Percentiles rank a stretch among this genome's conserved stretches.
These are phyloP conservation scores for Pontederia crassipes DNA, from an alignment of 176 grass and related monocot genomes.

Conservation along the genomic window DNA sequence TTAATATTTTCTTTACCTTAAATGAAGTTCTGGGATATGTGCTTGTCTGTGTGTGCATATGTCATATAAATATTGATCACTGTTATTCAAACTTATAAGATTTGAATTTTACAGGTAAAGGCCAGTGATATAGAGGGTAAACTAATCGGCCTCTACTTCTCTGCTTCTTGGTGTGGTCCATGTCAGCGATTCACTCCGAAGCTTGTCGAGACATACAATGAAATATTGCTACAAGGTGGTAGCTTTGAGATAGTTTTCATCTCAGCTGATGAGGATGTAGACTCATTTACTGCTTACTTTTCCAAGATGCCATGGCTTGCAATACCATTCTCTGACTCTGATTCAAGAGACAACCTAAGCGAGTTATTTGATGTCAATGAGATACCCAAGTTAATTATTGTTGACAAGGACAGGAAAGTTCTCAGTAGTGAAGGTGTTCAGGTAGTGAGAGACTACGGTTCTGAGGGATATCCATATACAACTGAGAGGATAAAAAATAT, in stretches of 20 bases:
- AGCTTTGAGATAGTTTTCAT: slow-evolving; percentile 24
- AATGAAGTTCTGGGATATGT: neutral
- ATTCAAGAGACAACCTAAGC: slow-evolving; percentile 6
- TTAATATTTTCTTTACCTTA: too few species aligned
- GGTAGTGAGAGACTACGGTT: slow-evolving; percentile 10
- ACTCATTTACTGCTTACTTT: slow-evolving; percentile 14
- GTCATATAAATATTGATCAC: neutral
- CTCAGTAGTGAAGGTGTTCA: slow-evolving; percentile 9
- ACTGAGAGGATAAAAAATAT: slow-evolving; percentile 5
- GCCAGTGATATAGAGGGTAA: slow-evolving; percentile 32
- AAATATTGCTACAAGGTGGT: slow-evolving; percentile 17
- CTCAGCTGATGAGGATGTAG: slow-evolving; percentile 16
- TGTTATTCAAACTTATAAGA: neutral
- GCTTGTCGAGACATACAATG: slow-evolving; percentile 52
- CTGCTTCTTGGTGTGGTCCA: slow-evolving; percentile 60
- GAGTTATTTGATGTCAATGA: slow-evolving; percentile 11
- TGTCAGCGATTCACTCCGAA: slow-evolving; percentile 54
- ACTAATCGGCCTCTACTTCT: slow-evolving; percentile 70
- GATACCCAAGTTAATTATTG: slow-evolving; percentile 12
- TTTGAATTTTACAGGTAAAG: slow-evolving; percentile 18
- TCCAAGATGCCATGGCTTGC: slow-evolving; percentile 26
- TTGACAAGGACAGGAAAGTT: slow-evolving; percentile 13
- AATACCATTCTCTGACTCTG: slow-evolving; percentile 13
- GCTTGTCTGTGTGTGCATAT: neutral
- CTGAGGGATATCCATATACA: slow-evolving; percentile 18